These are phyloP conservation scores for Zygoascus sp. DNA, from an alignment of 1,139 yeast genomes.

Conservation along the genomic window DNA sequence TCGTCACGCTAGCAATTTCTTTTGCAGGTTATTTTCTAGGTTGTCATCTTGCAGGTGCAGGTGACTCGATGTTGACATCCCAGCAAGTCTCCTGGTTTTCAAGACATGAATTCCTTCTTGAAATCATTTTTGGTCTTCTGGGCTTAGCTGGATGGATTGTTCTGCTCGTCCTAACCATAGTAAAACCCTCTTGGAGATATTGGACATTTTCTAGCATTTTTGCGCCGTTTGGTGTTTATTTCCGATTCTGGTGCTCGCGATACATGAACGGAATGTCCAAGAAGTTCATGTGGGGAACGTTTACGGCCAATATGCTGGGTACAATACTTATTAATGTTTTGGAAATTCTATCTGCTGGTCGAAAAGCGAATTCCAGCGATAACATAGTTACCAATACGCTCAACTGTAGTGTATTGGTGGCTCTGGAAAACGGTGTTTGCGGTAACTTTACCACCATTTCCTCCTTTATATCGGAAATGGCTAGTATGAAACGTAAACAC, in stretches of 20 bases:
- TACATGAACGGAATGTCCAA: constrained; percentile 39
- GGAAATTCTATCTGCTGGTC: constrained; percentile 50
- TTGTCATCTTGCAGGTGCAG: constrained; percentile 33
- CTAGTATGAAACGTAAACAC: constrained; percentile 34
- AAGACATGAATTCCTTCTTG: constrained; percentile 15
- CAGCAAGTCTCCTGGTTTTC: background rate
- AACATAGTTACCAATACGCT: constrained; percentile 36
- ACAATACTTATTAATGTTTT: constrained; percentile 54
- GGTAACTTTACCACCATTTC: constrained; percentile 76
- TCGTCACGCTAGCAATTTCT: constrained; percentile 41
- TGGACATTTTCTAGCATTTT: constrained; percentile 59
- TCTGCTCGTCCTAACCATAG: constrained; percentile 42
- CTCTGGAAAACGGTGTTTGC: constrained; percentile 66
- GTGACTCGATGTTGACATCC: constrained; percentile 1
- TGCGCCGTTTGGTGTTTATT: constrained; percentile 63
- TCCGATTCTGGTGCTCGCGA: constrained; percentile 53
- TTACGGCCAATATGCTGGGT: constrained; percentile 60
- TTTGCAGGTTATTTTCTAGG: constrained; percentile 45
- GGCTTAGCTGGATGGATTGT: constrained; percentile 42
- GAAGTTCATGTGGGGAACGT: constrained; percentile 70
- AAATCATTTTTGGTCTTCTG: constrained; percentile 17
- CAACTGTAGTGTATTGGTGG: constrained; percentile 52
- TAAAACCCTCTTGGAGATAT: constrained; percentile 48
- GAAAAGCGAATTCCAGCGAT: constrained; percentile 16
- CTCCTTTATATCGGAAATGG: constrained; percentile 67